phyloP scores from a whole-genome alignment of 305 asterid genomes.

The Fraxinus sp. region DNA sequence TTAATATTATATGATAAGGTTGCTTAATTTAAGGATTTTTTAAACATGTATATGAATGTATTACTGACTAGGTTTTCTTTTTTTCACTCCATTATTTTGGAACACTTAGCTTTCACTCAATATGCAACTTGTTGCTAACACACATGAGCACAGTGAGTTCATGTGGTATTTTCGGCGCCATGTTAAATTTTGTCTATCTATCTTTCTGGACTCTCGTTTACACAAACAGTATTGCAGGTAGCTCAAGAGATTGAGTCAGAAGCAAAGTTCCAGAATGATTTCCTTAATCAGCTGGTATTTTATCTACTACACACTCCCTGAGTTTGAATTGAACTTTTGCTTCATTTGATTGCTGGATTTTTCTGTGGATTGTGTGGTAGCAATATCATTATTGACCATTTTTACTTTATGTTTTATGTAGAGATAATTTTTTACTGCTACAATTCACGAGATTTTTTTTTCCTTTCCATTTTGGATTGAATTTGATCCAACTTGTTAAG shows the following conservation, averaged over 20 bases:
- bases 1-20: not conserved
- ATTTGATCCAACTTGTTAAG: not conserved
- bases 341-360: not conserved
- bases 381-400: not conserved
- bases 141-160: not conserved
- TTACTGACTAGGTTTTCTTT: not conserved
- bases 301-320: constrained; percentile 5
- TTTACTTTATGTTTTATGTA: not conserved
- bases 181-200: constrained; percentile 12
- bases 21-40: not conserved
- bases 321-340: not conserved
- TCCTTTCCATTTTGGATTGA: not conserved
- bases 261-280: constrained; percentile 82
- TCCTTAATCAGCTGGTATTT: constrained; percentile 88
- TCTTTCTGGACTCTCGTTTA: constrained; percentile 7
- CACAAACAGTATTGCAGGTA: constrained; percentile 52
- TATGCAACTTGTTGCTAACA: not conserved
- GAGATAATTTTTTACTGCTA: not conserved
- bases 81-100: not conserved
- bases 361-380: not conserved
- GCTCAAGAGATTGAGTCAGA: constrained; percentile 79
- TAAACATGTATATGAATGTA: not conserved
- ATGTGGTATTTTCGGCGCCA: not conserved
- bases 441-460: not conserved
- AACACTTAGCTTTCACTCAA: not conserved